Evolutionary conservation across 2,329 filamentous ascomycete species (phyloP), one percentile per base, ranked within the genome.

Genomic region (Sporothrix mexicana): DNA sequence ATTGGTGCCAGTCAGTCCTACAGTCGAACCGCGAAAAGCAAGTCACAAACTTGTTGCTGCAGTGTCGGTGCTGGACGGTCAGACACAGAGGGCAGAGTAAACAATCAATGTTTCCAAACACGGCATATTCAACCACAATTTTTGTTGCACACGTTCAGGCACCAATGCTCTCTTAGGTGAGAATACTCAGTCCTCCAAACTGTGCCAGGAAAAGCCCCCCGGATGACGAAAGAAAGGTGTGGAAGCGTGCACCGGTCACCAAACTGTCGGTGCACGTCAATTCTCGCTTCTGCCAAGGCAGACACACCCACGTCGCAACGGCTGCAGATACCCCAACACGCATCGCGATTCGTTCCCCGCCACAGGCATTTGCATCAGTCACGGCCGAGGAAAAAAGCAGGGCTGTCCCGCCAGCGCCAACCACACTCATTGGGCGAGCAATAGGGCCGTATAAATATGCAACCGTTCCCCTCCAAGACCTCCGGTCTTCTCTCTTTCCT

Each of bases 401-500:
- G 74, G 73, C 73, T 74, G 70, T 45, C 41, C 69, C 55, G 69
- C 47, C 64, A 53, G 66, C 72, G 59, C 69, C 72, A 71, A 45
- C 17, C 67, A 20, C 41, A 7, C 15, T 12, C 9, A 68, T 13
- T 57, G 10, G 55, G 36, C 17, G 20, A 5, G 5, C 36, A 25
- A 25, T 70, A 72, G 20, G 5, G 9, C 36, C 41, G n/a, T 70
- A 72, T 73, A 75, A 74, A 74, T 72, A 72, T 59, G 20, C 9
- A 25, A 41, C 41, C 41, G 45, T 20, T 67, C 71, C 75, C 77
- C 76, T 79, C 80, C 81, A 80, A 78, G 77, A 69, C 71, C 74
- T 71, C 25, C 20, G 70, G 49, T 68, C 68, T 67, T 59, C 77
- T 77, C 77, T 79, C 78, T 79, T 80, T 77, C 79, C 78, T 83